phyloP scores from a whole-genome alignment of 768 basidiomycete genomes.

The Paxillus ammoniavirescens region DNA sequence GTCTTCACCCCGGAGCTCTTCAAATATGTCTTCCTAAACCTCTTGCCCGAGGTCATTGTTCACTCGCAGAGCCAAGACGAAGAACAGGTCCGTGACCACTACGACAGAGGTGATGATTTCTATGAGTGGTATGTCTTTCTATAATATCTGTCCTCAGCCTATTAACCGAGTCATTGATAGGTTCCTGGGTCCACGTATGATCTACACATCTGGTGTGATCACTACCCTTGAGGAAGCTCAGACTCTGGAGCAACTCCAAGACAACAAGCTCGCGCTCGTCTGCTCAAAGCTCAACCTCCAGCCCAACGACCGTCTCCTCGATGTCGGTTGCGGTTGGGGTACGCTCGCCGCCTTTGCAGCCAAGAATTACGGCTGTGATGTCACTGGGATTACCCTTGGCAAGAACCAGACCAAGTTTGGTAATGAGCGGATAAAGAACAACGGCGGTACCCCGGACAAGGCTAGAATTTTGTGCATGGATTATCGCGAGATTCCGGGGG shows the following conservation, averaged over 20 bases:
- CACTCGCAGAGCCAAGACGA: slow-evolving; percentile 93
- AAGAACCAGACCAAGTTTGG: slow-evolving; percentile 93
- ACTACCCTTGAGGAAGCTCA: slow-evolving; percentile 67
- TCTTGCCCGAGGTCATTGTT: slow-evolving; percentile 91
- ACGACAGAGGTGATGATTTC: slow-evolving; percentile 97
- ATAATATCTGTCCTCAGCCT: neutral
- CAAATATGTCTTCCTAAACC: slow-evolving; percentile 84
- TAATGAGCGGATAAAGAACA: slow-evolving; percentile 79
- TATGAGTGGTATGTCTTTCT: slow-evolving; percentile 66
- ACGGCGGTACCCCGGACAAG: slow-evolving; percentile 67
- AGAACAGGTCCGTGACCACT: slow-evolving; percentile 93
- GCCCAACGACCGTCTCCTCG: slow-evolving; percentile 79
- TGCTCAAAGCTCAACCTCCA: slow-evolving; percentile 92
- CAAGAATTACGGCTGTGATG: slow-evolving; percentile 96
- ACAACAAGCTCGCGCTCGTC: slow-evolving; percentile 95
- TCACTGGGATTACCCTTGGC: slow-evolving; percentile 91
- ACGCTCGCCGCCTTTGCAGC: slow-evolving; percentile 92
- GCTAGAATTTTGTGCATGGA: slow-evolving; percentile 93
- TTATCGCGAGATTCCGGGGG: slow-evolving; percentile 85
- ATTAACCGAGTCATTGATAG: slow-evolving; percentile 31
- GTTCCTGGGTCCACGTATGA: slow-evolving; percentile 95
- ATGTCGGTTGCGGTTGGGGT: slow-evolving; percentile 96
- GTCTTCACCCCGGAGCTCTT: slow-evolving; percentile 88
- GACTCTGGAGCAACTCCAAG: slow-evolving; percentile 91
- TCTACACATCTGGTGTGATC: slow-evolving; percentile 95